Base-by-base conservation (phyloP, 2,329 filamentous ascomycete species). In the Fusarium scirpi region DNA sequence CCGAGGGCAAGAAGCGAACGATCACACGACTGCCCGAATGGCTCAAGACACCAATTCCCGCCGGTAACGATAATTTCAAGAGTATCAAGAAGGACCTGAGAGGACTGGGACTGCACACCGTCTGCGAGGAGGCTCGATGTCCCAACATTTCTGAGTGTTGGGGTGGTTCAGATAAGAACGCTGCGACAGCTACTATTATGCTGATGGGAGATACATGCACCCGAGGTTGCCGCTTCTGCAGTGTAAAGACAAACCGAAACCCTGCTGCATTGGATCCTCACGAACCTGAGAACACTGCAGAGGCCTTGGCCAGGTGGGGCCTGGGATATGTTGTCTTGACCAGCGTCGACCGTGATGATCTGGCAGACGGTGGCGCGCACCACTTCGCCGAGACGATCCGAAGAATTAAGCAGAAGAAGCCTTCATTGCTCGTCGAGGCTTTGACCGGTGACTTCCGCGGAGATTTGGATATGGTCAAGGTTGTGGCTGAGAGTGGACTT, bases 141-240 rank as follows among this genome's bases (percentile, higher is more conserved):
- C 96, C 96, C 66, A 99, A 99, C 81, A 97, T 99, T 66, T 94
- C 92, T 69, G 95, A 98, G 80, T 99, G 96, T 85, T 99, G 96
- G 96, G 96, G 96, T 67, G 96, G 96, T 34, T 90, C 86, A 78
- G 89, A 92, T 80, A 97, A 97, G 84, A 91, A 90, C 71, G 91
- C 94, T 27, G 96, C 96, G 7, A 99, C 96, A 32, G 96, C 96
- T 4, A 99, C 96, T 13, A 98, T 99, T 81, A 99, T 99, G 96
- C 85, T 99, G 49, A 98, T 98, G 94, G 96, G 96, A 70, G 96
- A 99, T 80, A 98, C 95, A 11, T 99, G 96, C 82, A 99, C 96
- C 20, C 89, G 96, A 65, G 96, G 95, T 20, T 99, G 96, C 82
- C 90, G 96, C 56, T 99, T 99, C 85, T 99, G 96, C 86, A 94